A percentile compares a stretch with the other conserved stretches of the same genome.
Conservation (phyloP, 2,329 filamentous ascomycete genomes). For the Falciphora oryzae region DNA sequence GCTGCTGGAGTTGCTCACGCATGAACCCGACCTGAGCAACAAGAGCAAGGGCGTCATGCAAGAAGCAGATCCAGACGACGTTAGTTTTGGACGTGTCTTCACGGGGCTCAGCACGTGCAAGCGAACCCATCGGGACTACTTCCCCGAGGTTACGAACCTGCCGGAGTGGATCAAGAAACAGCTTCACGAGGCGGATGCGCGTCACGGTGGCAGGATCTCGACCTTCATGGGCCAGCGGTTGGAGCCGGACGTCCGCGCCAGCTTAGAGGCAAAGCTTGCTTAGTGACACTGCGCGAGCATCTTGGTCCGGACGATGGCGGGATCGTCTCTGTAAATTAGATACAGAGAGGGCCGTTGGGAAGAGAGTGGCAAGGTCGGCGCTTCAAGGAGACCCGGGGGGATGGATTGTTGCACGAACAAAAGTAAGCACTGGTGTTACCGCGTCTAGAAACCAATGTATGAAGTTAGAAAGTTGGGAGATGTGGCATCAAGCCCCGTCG, state of each 20-base stretch:
- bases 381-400: neutral
- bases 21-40: constrained; percentile 65
- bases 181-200: constrained; percentile 69
- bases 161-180: constrained; percentile 79
- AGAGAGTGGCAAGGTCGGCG: neutral
- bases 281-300: neutral
- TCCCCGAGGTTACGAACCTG: constrained; percentile 76
- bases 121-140: constrained; percentile 68
- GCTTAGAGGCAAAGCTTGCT: neutral
- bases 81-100: constrained; percentile 91
- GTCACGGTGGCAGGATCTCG: constrained; percentile 64
- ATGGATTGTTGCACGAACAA: neutral
- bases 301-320: neutral
- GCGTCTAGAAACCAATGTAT: neutral
- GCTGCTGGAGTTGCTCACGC: constrained; percentile 83
- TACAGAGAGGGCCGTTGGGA: neutral
- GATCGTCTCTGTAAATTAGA: neutral
- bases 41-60: constrained; percentile 68
- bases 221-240: constrained; percentile 68
- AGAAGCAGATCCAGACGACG: constrained; percentile 90
- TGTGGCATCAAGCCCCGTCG: neutral
- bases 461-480: neutral
- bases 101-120: constrained; percentile 90
- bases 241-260: constrained; percentile 21
- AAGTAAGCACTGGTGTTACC: neutral